Conservation (phyloP, 2,329 filamentous ascomycete genomes). For the Clathrospora elynae region DNA sequence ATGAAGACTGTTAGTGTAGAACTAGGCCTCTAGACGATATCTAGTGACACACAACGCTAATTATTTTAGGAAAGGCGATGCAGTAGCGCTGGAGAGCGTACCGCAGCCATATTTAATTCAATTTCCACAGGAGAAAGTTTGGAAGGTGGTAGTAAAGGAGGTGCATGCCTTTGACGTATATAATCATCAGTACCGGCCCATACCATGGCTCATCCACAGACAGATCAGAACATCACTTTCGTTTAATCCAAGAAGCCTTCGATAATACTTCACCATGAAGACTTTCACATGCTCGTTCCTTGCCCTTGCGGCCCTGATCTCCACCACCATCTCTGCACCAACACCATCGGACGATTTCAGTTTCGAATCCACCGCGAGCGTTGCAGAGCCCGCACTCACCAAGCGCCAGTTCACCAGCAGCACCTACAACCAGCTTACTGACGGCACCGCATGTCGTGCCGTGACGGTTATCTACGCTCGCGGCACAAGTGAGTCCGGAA, state of each 20-base stretch:
- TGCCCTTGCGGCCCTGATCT: constrained; percentile 22
- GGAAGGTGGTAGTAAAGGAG: constrained; percentile 12
- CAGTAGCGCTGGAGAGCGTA: constrained; percentile 4
- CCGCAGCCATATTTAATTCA: neutral
- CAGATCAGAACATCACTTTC: constrained; percentile 1
- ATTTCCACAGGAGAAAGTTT: neutral
- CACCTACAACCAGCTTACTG: constrained; percentile 41
- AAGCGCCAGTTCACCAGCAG: constrained; percentile 30
- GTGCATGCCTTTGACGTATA: neutral
- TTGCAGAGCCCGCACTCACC: constrained; percentile 13
- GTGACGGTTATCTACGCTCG: constrained; percentile 62
- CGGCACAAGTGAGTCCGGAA: constrained; percentile 59
- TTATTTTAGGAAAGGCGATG: constrained; percentile 3
- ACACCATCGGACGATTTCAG: constrained; percentile 23
- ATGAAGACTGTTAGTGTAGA: constrained; percentile 10
- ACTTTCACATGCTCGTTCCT: constrained; percentile 22
- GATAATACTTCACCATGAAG: constrained; percentile 25
- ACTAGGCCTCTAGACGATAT: constrained; percentile 1
- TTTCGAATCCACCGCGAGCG: constrained; percentile 32
- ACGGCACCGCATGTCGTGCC: constrained; percentile 48
- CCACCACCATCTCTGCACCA: constrained; percentile 23
- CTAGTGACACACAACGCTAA: constrained; percentile 7
- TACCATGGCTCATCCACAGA: neutral
- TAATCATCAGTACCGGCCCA: constrained; percentile 3
- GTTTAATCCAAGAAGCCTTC: neutral